Evolutionary conservation across 1,284 basidiomycete genomes (phyloP).

Genomic region (Ustilago bromivora): DNA sequence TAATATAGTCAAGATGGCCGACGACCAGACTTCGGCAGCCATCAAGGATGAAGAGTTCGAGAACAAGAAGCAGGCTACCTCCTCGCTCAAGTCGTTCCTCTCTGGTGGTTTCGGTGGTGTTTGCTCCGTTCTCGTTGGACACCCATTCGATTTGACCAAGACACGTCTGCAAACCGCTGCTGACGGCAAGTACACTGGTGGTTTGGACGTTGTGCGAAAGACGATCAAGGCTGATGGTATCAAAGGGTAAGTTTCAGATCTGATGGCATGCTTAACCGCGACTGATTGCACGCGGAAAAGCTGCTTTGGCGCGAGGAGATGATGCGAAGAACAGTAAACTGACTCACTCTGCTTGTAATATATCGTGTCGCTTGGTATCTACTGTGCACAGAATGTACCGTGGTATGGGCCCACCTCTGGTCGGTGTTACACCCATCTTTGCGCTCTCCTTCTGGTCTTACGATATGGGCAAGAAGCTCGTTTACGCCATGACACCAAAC

Average conservation of each 20-base stretch:
- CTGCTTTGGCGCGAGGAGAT: not conserved
- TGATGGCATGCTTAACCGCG: not conserved
- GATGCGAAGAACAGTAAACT: not conserved
- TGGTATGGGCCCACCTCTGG: constrained; percentile 93
- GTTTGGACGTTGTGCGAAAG: constrained; percentile 91
- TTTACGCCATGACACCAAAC: constrained; percentile 76
- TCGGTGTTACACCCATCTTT: constrained; percentile 98
- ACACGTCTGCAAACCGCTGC: constrained; percentile 90
- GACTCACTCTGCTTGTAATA: not conserved
- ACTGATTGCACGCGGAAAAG: not conserved
- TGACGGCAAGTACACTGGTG: constrained; percentile 90
- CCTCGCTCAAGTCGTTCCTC: constrained; percentile 68
- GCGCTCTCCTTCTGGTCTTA: constrained; percentile 99
- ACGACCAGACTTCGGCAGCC: constrained; percentile 56
- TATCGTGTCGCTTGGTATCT: not conserved
- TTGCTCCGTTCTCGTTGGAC: constrained; percentile 88
- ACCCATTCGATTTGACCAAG: constrained; percentile 97
- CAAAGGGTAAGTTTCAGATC: constrained; percentile 75
- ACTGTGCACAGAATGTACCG: constrained; percentile 81
- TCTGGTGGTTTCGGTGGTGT: constrained; percentile 89
- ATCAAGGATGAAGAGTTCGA: constrained; percentile 57
- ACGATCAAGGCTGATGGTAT: constrained; percentile 89
- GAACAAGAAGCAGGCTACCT: constrained; percentile 59
- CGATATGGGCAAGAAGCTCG: constrained; percentile 90
- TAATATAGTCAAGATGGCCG: constrained; percentile 49